phyloP scores from a whole-genome alignment of 2,329 filamentous ascomycete genomes.

The Blastomyces percursus region DNA sequence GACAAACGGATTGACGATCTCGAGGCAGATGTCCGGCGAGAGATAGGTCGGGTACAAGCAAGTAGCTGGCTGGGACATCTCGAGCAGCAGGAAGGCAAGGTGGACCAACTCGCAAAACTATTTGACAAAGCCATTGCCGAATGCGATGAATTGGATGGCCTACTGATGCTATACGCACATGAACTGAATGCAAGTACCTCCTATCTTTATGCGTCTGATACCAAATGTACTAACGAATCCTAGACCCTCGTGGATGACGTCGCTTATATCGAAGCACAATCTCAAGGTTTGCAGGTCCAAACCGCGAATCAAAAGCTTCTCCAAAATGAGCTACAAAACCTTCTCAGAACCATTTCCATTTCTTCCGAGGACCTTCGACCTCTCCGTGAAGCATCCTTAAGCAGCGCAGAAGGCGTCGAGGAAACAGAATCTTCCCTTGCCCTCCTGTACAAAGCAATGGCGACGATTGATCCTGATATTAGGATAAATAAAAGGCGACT shows the following conservation, averaged over 20 bases:
- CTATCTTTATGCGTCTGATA: background rate
- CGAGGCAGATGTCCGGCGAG: slow-evolving; percentile 71
- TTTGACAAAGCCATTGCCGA: slow-evolving; percentile 86
- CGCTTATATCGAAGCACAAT: slow-evolving; percentile 92
- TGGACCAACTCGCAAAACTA: slow-evolving; percentile 72
- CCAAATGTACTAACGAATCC: slow-evolving; percentile 17
- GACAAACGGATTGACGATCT: slow-evolving; percentile 67
- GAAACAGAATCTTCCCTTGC: slow-evolving; percentile 69
- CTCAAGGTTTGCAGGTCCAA: slow-evolving; percentile 92
- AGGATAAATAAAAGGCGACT: slow-evolving; percentile 44
- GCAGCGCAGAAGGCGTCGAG: slow-evolving; percentile 57
- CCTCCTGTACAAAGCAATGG: slow-evolving; percentile 80
- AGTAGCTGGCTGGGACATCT: slow-evolving; percentile 79
- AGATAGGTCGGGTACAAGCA: slow-evolving; percentile 81
- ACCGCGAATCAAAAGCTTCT: slow-evolving; percentile 93
- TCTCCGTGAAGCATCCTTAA: slow-evolving; percentile 61
- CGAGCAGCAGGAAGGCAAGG: slow-evolving; percentile 79
- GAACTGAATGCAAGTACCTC: slow-evolving; percentile 64
- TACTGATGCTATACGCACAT: slow-evolving; percentile 87
- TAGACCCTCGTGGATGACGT: slow-evolving; percentile 93
- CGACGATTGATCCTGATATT: slow-evolving; percentile 79
- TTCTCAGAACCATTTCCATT: slow-evolving; percentile 88
- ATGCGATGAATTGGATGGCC: slow-evolving; percentile 90
- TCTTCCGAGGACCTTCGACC: slow-evolving; percentile 63
- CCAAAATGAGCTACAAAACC: slow-evolving; percentile 73